Conservation (phyloP, 2,329 filamentous ascomycete genomes). For the Lecanicillium sp. region DNA sequence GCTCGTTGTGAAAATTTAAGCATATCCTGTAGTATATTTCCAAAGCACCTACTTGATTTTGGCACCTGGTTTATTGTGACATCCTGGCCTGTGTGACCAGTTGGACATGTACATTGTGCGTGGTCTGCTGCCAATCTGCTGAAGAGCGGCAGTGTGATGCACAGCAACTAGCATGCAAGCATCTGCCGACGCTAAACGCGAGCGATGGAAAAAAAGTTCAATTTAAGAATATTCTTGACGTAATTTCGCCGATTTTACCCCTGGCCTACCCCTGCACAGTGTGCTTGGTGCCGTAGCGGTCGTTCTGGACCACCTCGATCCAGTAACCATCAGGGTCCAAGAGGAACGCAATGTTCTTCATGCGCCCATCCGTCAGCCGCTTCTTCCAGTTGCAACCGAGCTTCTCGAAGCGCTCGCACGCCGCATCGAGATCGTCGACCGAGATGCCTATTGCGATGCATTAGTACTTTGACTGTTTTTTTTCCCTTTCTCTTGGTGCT, state of each 20-base stretch:
- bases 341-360: constrained; percentile 92
- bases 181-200: too few species aligned
- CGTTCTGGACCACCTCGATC: constrained; percentile 76
- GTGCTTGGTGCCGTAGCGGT: constrained; percentile 48
- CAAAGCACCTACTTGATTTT: too few species aligned
- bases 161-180: too few species aligned
- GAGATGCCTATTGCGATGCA: constrained; percentile 49
- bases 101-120: too few species aligned
- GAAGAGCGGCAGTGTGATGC: too few species aligned
- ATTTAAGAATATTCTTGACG: too few species aligned
- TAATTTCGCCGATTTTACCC: background rate
- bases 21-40: too few species aligned
- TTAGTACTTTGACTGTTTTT: background rate
- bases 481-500: background rate
- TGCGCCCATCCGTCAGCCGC: constrained; percentile 79
- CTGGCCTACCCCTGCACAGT: constrained; percentile 32
- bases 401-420: constrained; percentile 79
- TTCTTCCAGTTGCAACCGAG: constrained; percentile 89
- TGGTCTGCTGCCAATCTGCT: too few species aligned
- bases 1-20: too few species aligned
- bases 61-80: too few species aligned
- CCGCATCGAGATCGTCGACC: constrained; percentile 82
- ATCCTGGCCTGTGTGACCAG: too few species aligned
- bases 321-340: constrained; percentile 84
- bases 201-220: too few species aligned